Evolutionary conservation across 768 basidiomycete species (phyloP).

Genomic region (Russula foetens): DNA sequence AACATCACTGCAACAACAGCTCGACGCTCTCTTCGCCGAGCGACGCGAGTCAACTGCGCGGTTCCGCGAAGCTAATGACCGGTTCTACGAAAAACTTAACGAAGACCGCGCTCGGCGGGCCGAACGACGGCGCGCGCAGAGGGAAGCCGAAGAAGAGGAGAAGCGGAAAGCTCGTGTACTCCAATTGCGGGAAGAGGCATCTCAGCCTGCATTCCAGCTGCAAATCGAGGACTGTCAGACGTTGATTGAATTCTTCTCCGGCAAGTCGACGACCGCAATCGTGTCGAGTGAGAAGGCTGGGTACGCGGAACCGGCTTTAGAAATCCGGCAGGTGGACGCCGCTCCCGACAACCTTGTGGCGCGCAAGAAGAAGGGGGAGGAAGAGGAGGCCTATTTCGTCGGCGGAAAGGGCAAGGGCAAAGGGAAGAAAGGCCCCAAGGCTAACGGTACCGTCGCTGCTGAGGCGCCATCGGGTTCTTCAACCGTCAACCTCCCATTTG

Average conservation of each 20-base stretch:
- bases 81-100: constrained; percentile 73
- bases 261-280: constrained; percentile 46
- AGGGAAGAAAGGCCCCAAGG: constrained; percentile 45
- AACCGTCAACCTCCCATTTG: constrained; percentile 66
- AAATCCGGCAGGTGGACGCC: constrained; percentile 76
- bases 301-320: constrained; percentile 68
- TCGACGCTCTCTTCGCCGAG: constrained; percentile 63
- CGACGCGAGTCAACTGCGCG: constrained; percentile 66
- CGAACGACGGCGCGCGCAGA: constrained; percentile 68
- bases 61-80: constrained; percentile 79
- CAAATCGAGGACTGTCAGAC: constrained; percentile 97
- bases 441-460: constrained; percentile 22
- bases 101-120: constrained; percentile 83
- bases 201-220: constrained; percentile 79
- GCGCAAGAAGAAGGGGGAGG: constrained; percentile 90
- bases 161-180: constrained; percentile 76
- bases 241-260: constrained; percentile 77
- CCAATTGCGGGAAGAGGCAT: constrained; percentile 84
- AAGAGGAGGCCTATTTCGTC: constrained; percentile 74
- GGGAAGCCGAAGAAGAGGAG: constrained; percentile 65
- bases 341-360: constrained; percentile 59
- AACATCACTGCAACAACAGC: constrained; percentile 55
- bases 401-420: constrained; percentile 56
- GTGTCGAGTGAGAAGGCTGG: constrained; percentile 37
- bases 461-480: constrained; percentile 35